These are phyloP conservation scores for Hemileccinum impolitum DNA, from an alignment of 768 basidiomycete species.

Conservation along the genomic window DNA sequence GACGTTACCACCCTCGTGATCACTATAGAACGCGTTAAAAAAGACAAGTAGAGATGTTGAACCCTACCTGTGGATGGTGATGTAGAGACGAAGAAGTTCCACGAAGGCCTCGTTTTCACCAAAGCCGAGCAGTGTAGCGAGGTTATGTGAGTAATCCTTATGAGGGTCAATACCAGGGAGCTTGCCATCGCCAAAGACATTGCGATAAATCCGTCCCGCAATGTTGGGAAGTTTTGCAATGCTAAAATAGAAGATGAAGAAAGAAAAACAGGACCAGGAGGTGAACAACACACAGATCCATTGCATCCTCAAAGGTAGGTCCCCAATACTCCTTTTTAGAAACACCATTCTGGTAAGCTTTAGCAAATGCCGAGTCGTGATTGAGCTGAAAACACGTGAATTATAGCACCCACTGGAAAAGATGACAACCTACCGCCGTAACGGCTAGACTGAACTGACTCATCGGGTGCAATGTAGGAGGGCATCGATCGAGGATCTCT, in stretches of 20 bases:
- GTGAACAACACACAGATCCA: conserved; percentile 63
- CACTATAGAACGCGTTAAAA: conserved; percentile 40
- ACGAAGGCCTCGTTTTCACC: conserved; percentile 85
- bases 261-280: not conserved
- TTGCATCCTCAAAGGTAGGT: conserved; percentile 84
- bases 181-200: conserved; percentile 86
- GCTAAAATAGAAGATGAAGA: conserved; percentile 35
- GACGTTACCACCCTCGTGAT: conserved; percentile 98
- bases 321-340: conserved; percentile 98
- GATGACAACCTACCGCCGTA: conserved; percentile 63
- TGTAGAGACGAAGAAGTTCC: conserved; percentile 92
- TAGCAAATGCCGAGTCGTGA: conserved; percentile 95
- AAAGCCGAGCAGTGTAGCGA: conserved; percentile 88
- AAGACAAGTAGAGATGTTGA: not conserved
- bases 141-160: conserved; percentile 90
- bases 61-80: conserved; percentile 86
- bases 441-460: conserved; percentile 96
- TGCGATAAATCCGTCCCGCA: conserved; percentile 88
- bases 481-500: conserved; percentile 91
- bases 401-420: not conserved
- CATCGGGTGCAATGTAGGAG: conserved; percentile 95
- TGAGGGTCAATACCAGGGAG: conserved; percentile 75
- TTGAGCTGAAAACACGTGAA: conserved; percentile 52
- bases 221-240: conserved; percentile 98
- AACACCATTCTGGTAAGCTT: conserved; percentile 89